Evolutionary conservation across 2,329 filamentous ascomycete species (phyloP).

Genomic region (Aspergillus floridensis): DNA sequence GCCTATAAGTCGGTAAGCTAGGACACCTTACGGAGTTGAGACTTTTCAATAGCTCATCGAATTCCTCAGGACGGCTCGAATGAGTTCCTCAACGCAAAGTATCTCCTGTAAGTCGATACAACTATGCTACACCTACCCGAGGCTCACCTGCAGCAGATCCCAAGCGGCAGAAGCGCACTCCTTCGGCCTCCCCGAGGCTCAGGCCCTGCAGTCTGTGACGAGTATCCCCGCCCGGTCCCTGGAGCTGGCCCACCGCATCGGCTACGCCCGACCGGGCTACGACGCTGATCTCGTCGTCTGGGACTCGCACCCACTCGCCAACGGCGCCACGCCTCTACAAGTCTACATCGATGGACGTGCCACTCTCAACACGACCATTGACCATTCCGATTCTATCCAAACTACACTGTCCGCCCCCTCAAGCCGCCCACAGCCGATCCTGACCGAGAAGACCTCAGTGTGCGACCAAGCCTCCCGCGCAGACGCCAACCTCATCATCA

Average conservation of each 20-base stretch:
- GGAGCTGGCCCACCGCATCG: not conserved
- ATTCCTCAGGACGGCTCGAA: not conserved
- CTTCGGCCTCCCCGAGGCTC: not conserved
- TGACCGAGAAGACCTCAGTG: not conserved
- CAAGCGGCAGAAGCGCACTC: not conserved
- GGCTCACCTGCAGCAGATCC: not conserved
- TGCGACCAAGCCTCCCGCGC: not conserved
- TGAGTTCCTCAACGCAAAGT: slow-evolving; percentile 1
- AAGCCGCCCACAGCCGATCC: not conserved
- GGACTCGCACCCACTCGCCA: not conserved
- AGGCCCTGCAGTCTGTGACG: not conserved
- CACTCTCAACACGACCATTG: not conserved
- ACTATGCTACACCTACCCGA: not conserved
- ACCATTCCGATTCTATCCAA: not conserved
- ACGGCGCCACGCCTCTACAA: not conserved
- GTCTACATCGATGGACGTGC: not conserved
- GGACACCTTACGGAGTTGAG: too few species aligned
- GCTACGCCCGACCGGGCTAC: not conserved
- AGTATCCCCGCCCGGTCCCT: not conserved
- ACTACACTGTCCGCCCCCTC: not conserved
- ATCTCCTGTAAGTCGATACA: not conserved
- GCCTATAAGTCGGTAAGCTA: not conserved
- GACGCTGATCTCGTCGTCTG: not conserved
- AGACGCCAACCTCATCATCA: not conserved
- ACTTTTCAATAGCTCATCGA: not conserved